phyloP scores from a whole-genome alignment of 139 green algal genomes.

The Chlamydomonas incerta region DNA sequence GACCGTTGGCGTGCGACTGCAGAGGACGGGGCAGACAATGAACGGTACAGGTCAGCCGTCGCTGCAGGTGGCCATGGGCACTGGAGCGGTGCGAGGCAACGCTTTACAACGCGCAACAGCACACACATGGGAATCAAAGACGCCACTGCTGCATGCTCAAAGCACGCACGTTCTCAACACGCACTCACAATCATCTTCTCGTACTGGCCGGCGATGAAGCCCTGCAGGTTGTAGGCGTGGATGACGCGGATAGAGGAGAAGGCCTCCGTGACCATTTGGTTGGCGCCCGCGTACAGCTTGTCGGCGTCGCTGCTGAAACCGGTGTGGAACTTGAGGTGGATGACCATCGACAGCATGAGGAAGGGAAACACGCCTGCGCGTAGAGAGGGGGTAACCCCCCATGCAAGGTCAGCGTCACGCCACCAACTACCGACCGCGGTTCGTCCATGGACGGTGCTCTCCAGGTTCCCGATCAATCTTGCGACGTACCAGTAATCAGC shows the following conservation, averaged over 20 bases:
- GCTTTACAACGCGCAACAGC: no score
- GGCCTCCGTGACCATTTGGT: conserved; percentile 78
- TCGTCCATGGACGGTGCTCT: no score
- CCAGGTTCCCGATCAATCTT: no score
- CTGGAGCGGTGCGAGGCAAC: no score
- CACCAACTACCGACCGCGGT: no score
- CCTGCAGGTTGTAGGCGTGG: conserved; percentile 80
- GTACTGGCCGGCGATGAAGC: conserved; percentile 48
- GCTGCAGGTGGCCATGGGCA: no score
- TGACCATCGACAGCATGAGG: conserved; percentile 55
- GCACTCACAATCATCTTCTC: conserved; percentile 29
- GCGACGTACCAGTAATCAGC: conserved; percentile 54
- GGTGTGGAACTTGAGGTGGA: conserved; percentile 68
- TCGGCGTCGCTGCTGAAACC: conserved; percentile 49
- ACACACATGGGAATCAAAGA: no score
- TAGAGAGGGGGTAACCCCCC: not conserved
- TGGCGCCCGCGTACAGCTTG: conserved; percentile 75
- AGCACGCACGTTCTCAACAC: no score
- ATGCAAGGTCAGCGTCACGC: conserved; percentile 16
- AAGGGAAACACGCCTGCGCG: conserved; percentile 69
- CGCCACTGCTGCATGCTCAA: no score
- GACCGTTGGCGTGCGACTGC: not conserved
- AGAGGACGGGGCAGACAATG: no score
- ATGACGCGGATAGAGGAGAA: conserved; percentile 77
- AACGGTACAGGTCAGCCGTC: no score